Evolutionary conservation across 768 basidiomycete species (phyloP), one percentile per base, ranked within the genome.

Genomic region (Daedaleopsis nitida): DNA sequence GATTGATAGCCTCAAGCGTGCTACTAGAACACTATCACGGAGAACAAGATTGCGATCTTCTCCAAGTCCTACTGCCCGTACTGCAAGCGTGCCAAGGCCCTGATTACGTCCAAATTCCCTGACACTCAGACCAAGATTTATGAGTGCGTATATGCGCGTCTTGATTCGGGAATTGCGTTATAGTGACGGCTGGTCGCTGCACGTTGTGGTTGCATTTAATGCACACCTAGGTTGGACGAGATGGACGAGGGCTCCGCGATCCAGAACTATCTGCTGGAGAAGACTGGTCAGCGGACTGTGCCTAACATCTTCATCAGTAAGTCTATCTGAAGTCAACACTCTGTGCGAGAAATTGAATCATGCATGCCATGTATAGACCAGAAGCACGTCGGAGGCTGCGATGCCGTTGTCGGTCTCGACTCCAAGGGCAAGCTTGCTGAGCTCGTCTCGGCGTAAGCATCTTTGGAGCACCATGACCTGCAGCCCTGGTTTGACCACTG

Each of bases 241-340:
- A 75, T 75, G 34, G 76, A 83, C 0, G 86, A 93, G 39, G 89
- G 84, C 11, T 17, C 62, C 17, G 84, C 68, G 0, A 90, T 93
- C 58, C 92, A 94, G 69, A 67, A 73, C 21, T 92, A 92, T 66
- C 78, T 94, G 5, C 21, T 12, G 2, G 57, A 81, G 66, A 88
- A 85, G 80, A 89, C 89, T 0, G 80, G 80, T 0, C 91, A 89
- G 66, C 72, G 82, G 21, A 88, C 87, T 12, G 92, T 94, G 6
- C 92, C 92, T 34, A 89, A 86, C 69, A 80, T 91, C 59, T 94
- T 91, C 76, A 81, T 93, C 69, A 82, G 89, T 91, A 61, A 55
- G 80, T 70, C 24, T 14, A 27, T 42, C 8, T 14, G 42, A 17
- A 9, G 13, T 3, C 3, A 37, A n/a, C 2, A 23, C 9, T 16